Base-by-base conservation (phyloP, 441 rosid species). In the Brassica balearica region DNA sequence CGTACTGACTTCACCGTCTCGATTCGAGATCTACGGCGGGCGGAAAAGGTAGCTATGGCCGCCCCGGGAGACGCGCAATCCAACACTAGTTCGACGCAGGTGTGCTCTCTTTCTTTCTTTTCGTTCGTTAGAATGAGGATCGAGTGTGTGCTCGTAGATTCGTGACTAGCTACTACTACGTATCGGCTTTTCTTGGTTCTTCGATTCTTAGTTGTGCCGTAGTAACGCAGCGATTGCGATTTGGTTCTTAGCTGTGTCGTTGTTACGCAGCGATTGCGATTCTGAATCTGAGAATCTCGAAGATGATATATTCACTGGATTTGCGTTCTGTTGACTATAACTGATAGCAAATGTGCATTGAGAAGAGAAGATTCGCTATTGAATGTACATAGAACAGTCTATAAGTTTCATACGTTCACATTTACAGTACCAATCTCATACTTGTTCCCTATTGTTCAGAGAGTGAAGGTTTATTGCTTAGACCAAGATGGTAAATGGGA, bases 401-500 rank as follows among this genome's bases (percentile, higher is more conserved):
- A 59, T 61, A 62, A 25, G 38, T 6, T 62, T 23, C 4, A 41
- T 23, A 20, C 0, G 51, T 3, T 46, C 15, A 46, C 15, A 46
- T 46, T 43, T 4, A 14, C 20, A 14, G 58, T 51, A 51, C n/a
- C n/a, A n/a, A n/a, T n/a, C n/a, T n/a, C n/a, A n/a, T n/a, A n/a
- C 72, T 32, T 67, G 43, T 79, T 79, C 38, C 0, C 20, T 7
- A 15, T n/a, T 69, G 77, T 84, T 78, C 91, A 94, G 97, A 87
- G 98, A 48, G 97, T 94, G 84, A 94, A 94, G 84, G 90, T 94
- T 22, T 94, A 94, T 69, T 94, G 89, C 68, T 80, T 94, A 70
- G 89, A 80, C 46, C 90, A 88, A 25, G 92, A 91, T 85, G 97
- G 97, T 65, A 92, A 91, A 82, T 94, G 98, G 97, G 97, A 94